Evolutionary conservation across 352 stramenopile species (phyloP).

Genomic region (Globisporangium iwayamae): DNA sequence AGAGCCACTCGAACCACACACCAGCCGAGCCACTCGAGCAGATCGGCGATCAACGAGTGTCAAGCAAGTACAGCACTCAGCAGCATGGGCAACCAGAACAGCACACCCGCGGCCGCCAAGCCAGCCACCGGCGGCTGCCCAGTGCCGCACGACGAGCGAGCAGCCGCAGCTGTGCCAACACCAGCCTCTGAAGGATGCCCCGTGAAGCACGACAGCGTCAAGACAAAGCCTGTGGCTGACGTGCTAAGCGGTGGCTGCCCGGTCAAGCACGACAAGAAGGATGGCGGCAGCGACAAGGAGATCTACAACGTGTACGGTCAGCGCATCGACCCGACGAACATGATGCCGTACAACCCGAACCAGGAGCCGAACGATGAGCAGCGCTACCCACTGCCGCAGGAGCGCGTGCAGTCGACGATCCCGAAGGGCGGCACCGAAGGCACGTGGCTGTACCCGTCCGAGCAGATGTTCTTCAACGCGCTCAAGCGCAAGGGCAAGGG

Average conservation of each 20-base stretch:
- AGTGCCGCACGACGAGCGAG: constrained; percentile 44
- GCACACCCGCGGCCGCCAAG: constrained; percentile 23
- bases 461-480: constrained; percentile 99
- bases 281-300: constrained; percentile 32
- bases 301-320: constrained; percentile 98
- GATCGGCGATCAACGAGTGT: background rate
- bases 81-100: constrained; percentile 70
- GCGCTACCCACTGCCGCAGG: constrained; percentile 86
- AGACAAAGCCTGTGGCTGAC: constrained; percentile 15
- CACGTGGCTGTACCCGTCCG: constrained; percentile 98
- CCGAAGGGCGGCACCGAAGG: constrained; percentile 92
- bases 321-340: constrained; percentile 96
- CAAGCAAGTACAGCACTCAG: constrained; percentile 1
- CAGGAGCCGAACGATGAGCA: constrained; percentile 92
- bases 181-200: constrained; percentile 50
- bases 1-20: background rate
- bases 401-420: constrained; percentile 95
- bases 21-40: background rate
- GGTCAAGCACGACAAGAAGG: constrained; percentile 33
- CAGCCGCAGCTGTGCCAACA: constrained; percentile 5
- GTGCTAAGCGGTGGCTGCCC: constrained; percentile 47
- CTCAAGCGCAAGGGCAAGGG: constrained; percentile 97
- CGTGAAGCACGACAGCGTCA: constrained; percentile 56
- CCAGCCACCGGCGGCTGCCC: constrained; percentile 31
- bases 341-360: constrained; percentile 97